Base-by-base conservation (phyloP, 2,329 filamentous ascomycete species). In the Colletotrichum caudatum region DNA sequence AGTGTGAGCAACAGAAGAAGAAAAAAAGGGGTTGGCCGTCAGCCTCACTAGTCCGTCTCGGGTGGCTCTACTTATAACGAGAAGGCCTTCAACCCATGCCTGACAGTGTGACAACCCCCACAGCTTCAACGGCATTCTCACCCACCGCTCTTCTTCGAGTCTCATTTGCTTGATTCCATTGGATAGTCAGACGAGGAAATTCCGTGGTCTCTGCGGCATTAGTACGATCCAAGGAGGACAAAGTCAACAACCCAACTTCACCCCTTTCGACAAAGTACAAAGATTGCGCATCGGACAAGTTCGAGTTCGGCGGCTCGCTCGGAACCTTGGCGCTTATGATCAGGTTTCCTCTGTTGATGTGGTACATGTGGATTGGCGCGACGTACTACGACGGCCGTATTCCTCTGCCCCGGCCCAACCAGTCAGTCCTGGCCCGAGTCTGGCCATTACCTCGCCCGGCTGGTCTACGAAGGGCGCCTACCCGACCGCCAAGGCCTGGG, bases 351-450 rank as follows among this genome's bases (percentile, higher is more conserved):
- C 74, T 91, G 48, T 88, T 99, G 77, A 98, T 98, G 95, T 98
- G 94, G 88, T 98, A 98, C 84, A 97, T 99, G 95, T 98, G 95
- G 95, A 91, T 97, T 81, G 96, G 96, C 62, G 93, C 95, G 44
- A 95, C 92, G 61, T 97, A 95, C 84, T 99, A 98, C 83, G 86
- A 94, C 79, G 95, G 95, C 76, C 91, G 93, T 74, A 86, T 97
- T 63, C 96, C 96, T 20, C 83, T 84, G 54, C 93, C 90, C 1
- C 83, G 84, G 2, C 80, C 88, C 54, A 92, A 88, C 53, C 88
- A 97, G 85, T 91, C 88, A 97, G 85, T 91, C 86, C 76, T 89
- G 89, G 79, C 75, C 78, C 16, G 91, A 95, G 23, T 98, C 98
- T 80, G 86, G 88, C 66, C 82, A 85, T 69, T 91, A 97, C 75